A percentile compares a stretch with the other conserved stretches of the same genome.
Conservation (phyloP, 2,329 filamentous ascomycete species). For the Ambrosiella xylebori region DNA sequence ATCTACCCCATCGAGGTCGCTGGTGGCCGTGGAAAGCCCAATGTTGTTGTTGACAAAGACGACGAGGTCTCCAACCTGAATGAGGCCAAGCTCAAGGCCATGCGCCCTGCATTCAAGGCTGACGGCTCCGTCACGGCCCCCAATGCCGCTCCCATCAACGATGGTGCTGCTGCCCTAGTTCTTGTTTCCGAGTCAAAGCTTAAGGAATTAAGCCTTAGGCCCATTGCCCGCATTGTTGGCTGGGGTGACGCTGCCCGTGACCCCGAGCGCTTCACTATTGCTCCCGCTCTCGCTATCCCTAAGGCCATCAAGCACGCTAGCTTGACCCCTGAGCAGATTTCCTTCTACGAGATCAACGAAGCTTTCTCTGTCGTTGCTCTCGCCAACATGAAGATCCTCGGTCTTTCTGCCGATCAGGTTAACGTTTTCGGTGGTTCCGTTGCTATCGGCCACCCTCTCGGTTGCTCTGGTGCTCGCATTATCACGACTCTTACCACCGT, state of each 20-base stretch:
- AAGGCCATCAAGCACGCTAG: conserved; percentile 95
- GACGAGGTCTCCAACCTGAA: conserved; percentile 95
- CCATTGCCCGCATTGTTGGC: conserved; percentile 88
- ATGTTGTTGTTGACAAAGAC: conserved; percentile 62
- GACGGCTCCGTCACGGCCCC: conserved; percentile 87
- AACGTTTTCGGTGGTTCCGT: conserved; percentile 93
- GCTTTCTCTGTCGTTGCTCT: conserved; percentile 94
- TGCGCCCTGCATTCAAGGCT: conserved; percentile 69
- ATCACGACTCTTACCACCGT: conserved; percentile 80
- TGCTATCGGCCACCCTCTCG: conserved; percentile 86
- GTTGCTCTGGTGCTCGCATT: conserved; percentile 85
- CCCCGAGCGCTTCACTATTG: conserved; percentile 89
- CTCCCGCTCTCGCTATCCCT: conserved; percentile 83
- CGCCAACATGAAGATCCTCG: conserved; percentile 86
- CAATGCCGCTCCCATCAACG: conserved; percentile 91
- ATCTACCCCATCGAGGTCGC: conserved; percentile 80
- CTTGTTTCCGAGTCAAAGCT: conserved; percentile 89
- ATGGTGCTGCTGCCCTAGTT: conserved; percentile 81
- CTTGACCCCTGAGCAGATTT: conserved; percentile 57
- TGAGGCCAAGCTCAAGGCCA: conserved; percentile 62
- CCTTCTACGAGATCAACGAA: conserved; percentile 98
- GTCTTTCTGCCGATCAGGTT: conserved; percentile 65
- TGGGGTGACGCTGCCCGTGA: conserved; percentile 90
- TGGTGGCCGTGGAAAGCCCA: conserved; percentile 78
- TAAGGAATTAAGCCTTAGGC: conserved; percentile 79